A percentile compares a stretch with the other conserved stretches of the same genome.
These are phyloP conservation scores for Vickermania ingenoplastis DNA, from an alignment of 208 protist genomes.

Conservation along the genomic window DNA sequence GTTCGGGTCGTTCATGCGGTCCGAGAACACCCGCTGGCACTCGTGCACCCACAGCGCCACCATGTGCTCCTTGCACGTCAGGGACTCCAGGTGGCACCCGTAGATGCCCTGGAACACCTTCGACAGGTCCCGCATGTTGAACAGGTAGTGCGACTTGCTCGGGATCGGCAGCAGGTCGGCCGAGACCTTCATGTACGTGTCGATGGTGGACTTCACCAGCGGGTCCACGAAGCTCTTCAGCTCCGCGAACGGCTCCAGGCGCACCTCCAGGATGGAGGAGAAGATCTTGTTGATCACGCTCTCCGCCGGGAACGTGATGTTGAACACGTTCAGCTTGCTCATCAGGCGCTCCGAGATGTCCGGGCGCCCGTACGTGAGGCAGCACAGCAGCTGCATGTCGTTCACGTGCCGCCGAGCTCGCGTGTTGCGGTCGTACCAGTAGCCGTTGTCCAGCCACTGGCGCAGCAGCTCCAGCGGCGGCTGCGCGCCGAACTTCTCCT, in stretches of 20 bases:
- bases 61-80: slow-evolving; percentile 91
- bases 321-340: slow-evolving; percentile 94
- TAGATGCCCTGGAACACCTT: slow-evolving; percentile 98
- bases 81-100: slow-evolving; percentile 77
- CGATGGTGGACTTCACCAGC: slow-evolving; percentile 91
- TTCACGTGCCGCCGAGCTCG: slow-evolving; percentile 89
- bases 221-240: slow-evolving; percentile 86
- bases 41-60: slow-evolving; percentile 97
- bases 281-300: slow-evolving; percentile 93
- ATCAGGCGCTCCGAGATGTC: slow-evolving; percentile 91
- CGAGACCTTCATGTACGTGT: slow-evolving; percentile 91
- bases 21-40: slow-evolving; percentile 95
- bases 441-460: slow-evolving; percentile 96
- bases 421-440: slow-evolving; percentile 96
- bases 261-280: slow-evolving; percentile 87
- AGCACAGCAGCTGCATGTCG: slow-evolving; percentile 95
- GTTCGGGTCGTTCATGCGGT: slow-evolving; percentile 91
- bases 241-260: slow-evolving; percentile 90
- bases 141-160: slow-evolving; percentile 97
- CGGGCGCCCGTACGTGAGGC: slow-evolving; percentile 95
- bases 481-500: slow-evolving; percentile 96
- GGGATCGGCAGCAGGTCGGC: slow-evolving; percentile 93
- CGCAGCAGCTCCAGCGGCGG: slow-evolving; percentile 96
- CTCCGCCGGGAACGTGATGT: slow-evolving; percentile 94
- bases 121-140: slow-evolving; percentile 96